A percentile compares a stretch with the other conserved stretches of the same genome.
Conservation (phyloP, 495 filamentous ascomycete genomes). For the Glarea lozoyensis region DNA sequence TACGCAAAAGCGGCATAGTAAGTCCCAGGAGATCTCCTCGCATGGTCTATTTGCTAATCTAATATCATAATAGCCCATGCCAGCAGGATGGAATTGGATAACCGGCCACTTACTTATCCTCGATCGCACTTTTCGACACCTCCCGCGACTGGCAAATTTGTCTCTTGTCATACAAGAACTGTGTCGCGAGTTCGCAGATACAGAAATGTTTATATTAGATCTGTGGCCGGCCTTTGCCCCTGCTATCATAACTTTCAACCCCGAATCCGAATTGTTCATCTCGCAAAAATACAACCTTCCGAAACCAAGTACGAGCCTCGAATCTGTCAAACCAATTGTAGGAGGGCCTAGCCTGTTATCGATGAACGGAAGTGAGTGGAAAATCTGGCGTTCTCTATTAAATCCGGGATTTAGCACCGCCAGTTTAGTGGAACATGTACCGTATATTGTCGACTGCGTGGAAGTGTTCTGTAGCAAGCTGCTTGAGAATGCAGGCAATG, state of each 20-base stretch:
- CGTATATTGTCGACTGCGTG: not conserved
- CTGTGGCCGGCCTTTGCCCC: not conserved
- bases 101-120: not conserved
- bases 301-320: not conserved
- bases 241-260: not conserved
- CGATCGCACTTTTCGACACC: not conserved
- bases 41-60: not conserved
- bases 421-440: not conserved
- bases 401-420: not conserved
- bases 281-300: not conserved
- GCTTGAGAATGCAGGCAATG: not conserved
- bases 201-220: not conserved
- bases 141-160: not conserved
- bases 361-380: not conserved
- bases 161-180: not conserved
- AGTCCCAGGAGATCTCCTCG: too few species aligned
- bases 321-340: not conserved
- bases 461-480: not conserved
- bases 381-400: not conserved
- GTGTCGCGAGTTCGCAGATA: not conserved
- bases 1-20: not conserved
- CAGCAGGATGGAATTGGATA: not conserved
- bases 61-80: not conserved
- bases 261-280: not conserved
- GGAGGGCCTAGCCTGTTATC: not conserved